A percentile compares a stretch with the other conserved stretches of the same genome.
phyloP scores from a whole-genome alignment of 2,329 filamentous ascomycete species.

The Penicillium sp. region DNA sequence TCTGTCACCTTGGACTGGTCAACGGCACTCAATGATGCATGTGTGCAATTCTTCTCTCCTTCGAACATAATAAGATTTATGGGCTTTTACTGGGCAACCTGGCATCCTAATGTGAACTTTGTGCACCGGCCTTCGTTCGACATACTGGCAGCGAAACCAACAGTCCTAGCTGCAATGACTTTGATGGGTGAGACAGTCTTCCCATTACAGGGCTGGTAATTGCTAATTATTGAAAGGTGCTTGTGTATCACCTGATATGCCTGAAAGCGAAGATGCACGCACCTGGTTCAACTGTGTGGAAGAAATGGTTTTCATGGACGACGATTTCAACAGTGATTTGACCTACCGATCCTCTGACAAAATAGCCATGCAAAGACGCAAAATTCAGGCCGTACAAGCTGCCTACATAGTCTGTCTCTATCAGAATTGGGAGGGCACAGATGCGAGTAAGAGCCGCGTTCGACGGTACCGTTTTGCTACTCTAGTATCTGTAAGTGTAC shows the following conservation, averaged over 20 bases:
- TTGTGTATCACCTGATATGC: constrained; percentile 31
- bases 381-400: constrained; percentile 38
- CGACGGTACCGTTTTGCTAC: constrained; percentile 37
- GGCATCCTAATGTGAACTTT: constrained; percentile 40
- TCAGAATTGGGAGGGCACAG: constrained; percentile 42
- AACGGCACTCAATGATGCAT: constrained; percentile 27
- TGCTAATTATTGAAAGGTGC: constrained; percentile 9
- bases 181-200: constrained; percentile 29
- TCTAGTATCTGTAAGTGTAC: constrained; percentile 35
- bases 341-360: constrained; percentile 10
- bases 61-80: constrained; percentile 32
- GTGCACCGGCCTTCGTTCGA: constrained; percentile 40
- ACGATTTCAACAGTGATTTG: constrained; percentile 35
- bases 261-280: constrained; percentile 32
- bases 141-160: constrained; percentile 26
- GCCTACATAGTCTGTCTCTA: constrained; percentile 40
- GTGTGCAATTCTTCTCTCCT: constrained; percentile 23
- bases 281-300: constrained; percentile 42
- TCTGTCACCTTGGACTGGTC: constrained; percentile 37
- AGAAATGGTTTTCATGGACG: constrained; percentile 39
- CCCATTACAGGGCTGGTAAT: background rate
- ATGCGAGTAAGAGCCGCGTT: constrained; percentile 35
- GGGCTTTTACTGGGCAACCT: constrained; percentile 38
- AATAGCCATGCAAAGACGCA: constrained; percentile 18
- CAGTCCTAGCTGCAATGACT: constrained; percentile 37